Evolutionary conservation across 23 red algal genomes (phyloP), one percentile per base, ranked within the genome.

Genomic region (Gracilariopsis chorda): DNA sequence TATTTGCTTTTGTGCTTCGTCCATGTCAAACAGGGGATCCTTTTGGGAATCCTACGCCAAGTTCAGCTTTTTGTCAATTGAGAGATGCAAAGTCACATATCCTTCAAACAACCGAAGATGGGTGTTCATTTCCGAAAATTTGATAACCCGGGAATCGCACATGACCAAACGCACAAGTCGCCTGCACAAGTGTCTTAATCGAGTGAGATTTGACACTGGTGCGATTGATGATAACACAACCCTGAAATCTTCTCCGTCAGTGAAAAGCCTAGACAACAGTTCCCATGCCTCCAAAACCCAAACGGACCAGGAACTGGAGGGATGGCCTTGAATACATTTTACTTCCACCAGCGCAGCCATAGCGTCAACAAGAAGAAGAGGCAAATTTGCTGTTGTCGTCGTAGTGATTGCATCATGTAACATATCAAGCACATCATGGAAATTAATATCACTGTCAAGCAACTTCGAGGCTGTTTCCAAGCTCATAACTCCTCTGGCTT

Each of bases 201-300:
- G 91, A 41, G 74, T 32, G n/a, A 94, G 53, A 28, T 67, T 80
- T 52, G 91, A 94, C 17, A 94, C 91, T 42, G 91, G 91, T 30
- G 91, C 91, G 1, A 94, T 77, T 41, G 65, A 52, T 24, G 46
- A 30, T 20, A 94, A 58, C 10, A 94, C 71, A 62, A 94, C 91
- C 11, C 80, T 87, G 46, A 86, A 94, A 24, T 94, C 73, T 35
- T 94, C 91, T 46, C 61, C 69, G 53, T 94, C 91, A 24, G 82
- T 80, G 58, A 86, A 86, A 35, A 94, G 81, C 7, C 91, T 67
- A 45, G 91, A 78, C 32, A 94, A 94, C 20, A 94, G 53, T 39
- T 85, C 87, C 91, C 91, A 94, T 25, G 91, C 91, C 36, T 94
- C 91, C 30, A 61, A 84, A 45, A 94, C 69, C 91, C 91, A 94